Conservation (phyloP, 2,329 filamentous ascomycete species). For the Pseudogymnoascus sp. region DNA sequence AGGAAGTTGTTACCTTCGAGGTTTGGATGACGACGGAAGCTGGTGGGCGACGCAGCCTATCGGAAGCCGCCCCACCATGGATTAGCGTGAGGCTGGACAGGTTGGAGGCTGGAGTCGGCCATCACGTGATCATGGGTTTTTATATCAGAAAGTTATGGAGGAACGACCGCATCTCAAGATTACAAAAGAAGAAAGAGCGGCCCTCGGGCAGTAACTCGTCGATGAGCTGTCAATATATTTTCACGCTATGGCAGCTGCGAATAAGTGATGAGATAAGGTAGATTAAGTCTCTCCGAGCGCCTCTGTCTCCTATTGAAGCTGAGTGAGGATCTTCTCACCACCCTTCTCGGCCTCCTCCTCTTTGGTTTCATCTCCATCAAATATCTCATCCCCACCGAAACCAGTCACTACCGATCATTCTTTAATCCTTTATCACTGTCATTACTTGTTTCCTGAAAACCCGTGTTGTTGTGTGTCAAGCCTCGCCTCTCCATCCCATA, state of each 20-base stretch:
- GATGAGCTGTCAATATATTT: background rate
- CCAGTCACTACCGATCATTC: background rate
- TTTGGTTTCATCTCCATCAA: conserved; percentile 3
- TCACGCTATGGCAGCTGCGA: background rate
- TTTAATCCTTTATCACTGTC: background rate
- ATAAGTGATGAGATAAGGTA: background rate
- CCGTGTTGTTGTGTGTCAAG: background rate
- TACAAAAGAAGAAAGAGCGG: conserved; percentile 4
- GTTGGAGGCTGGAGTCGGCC: background rate
- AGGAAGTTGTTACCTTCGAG: conserved; percentile 8
- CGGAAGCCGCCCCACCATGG: conserved; percentile 8
- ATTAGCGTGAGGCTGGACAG: conserved; percentile 5
- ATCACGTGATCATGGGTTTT: background rate
- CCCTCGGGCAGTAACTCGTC: background rate
- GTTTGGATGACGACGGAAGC: conserved; percentile 11
- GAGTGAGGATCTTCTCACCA: background rate
- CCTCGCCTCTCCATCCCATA: background rate
- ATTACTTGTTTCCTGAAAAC: conserved; percentile 1
- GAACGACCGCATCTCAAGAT: background rate
- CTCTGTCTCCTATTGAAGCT: background rate
- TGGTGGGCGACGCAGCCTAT: conserved; percentile 9
- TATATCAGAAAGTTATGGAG: background rate
- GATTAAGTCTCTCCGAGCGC: background rate
- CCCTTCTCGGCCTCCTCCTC: background rate
- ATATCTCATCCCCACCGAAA: background rate